Evolutionary conservation across 2,329 filamentous ascomycete genomes (phyloP), one percentile per base, ranked within the genome.

Genomic region (Tolypocladium paradoxum): DNA sequence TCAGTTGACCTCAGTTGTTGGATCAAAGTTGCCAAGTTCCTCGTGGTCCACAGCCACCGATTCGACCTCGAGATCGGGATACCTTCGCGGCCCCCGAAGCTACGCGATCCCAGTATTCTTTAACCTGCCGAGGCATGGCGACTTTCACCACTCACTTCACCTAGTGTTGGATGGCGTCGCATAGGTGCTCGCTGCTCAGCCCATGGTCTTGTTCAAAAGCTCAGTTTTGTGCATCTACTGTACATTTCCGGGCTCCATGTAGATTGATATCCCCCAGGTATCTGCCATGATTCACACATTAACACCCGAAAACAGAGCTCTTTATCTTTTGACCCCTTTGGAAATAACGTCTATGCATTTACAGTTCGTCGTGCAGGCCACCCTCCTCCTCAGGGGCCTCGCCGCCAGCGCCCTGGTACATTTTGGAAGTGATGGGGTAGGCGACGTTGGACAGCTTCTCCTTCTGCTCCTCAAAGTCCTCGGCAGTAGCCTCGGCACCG

Each of bases 401-500:
- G 29, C 49, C 81, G 61, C 78, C 81, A 58, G 79, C 83, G 61
- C 79, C 77, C 63, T 78, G 72, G 79, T 96, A 96, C 67, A 96
- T 82, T 84, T 99, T 99, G 78, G 89, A 95, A 65, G 93, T 99
- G 76, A 99, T 99, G 62, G 93, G 93, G 78, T 97, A 96, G 52
- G 93, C 93, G 60, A 96, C 88, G 72, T 88, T 87, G 65, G 88
- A 95, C 62, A 99, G 83, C 83, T 96, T 96, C 87, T 99, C 92
- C 81, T 95, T 96, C 81, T 97, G 92, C 83, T 99, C 93, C 75
- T 96, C 91, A 65, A 97, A 96, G 78, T 97, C 93, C 78, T 96
- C 92, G 55, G 90, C 80, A 62, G 79, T 83, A 59, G 93, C 93
- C 51, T 87, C 86, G 61, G 86, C 83, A 61, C 83, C 88, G 76